A percentile compares a stretch with the other conserved stretches of the same genome.
Evolutionary conservation across 352 stramenopile species (phyloP).

Genomic region (Phytophthora rubi): DNA sequence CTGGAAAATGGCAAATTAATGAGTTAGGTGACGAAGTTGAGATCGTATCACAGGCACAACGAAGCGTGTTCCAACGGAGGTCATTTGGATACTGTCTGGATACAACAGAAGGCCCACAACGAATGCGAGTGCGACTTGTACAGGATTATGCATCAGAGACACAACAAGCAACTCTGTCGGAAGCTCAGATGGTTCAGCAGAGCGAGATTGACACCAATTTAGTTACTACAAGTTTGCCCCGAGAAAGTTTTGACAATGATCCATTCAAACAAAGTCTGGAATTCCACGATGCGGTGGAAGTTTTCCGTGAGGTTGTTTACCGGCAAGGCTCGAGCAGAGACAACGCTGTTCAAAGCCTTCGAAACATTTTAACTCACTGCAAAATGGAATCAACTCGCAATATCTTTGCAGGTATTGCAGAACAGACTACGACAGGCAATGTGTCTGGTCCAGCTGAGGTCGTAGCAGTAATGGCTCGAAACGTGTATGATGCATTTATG

Average conservation of each 20-base stretch:
- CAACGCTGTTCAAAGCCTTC: not conserved
- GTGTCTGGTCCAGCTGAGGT: slow-evolving; percentile 5
- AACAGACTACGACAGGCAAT: not conserved
- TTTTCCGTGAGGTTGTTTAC: slow-evolving; percentile 47
- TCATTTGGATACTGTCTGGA: slow-evolving; percentile 50
- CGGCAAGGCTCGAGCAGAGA: not conserved
- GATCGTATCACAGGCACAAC: slow-evolving; percentile 8
- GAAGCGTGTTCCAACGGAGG: slow-evolving; percentile 58
- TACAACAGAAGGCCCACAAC: slow-evolving; percentile 55
- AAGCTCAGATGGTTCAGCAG: not conserved
- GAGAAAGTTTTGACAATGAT: slow-evolving; percentile 18
- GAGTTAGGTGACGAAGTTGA: not conserved
- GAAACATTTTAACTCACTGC: slow-evolving; percentile 27
- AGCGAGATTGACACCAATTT: not conserved
- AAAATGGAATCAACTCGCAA: slow-evolving; percentile 25
- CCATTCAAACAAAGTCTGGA: slow-evolving; percentile 41
- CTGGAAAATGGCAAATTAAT: slow-evolving; percentile 37
- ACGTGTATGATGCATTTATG: slow-evolving; percentile 32
- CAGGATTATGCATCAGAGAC: slow-evolving; percentile 33
- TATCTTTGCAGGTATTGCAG: slow-evolving; percentile 8
- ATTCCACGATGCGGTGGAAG: slow-evolving; percentile 64
- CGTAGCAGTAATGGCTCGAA: slow-evolving; percentile 15
- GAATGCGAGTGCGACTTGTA: slow-evolving; percentile 57
- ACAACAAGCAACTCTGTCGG: not conserved
- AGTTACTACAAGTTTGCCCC: not conserved